Conservation (phyloP, 768 basidiomycete species). For the Suillus clintonianus region DNA sequence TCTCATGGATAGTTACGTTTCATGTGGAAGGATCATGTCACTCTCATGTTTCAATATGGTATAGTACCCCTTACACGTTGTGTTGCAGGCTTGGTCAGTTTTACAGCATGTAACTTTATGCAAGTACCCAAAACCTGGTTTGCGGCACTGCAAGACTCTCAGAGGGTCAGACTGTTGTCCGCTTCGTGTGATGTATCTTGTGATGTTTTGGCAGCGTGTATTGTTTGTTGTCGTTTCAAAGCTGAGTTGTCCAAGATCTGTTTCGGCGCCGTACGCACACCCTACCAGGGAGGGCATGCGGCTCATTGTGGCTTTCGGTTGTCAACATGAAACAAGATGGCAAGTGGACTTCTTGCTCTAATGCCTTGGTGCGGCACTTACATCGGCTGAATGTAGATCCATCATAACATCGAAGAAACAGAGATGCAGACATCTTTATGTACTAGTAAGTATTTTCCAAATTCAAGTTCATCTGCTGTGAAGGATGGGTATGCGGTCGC, state of each 20-base stretch:
- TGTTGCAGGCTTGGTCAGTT: too few relatives aligned
- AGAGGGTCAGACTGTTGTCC: too few relatives aligned
- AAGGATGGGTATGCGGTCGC: slow-evolving; percentile 48
- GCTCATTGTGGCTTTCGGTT: background rate
- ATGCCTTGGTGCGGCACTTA: background rate
- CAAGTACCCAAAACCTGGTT: background rate
- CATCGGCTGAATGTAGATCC: slow-evolving; percentile 43
- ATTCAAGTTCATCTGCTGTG: slow-evolving; percentile 50
- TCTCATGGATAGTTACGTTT: background rate
- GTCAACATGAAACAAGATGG: slow-evolving; percentile 61
- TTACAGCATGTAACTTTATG: background rate
- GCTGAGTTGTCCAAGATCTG: slow-evolving; percentile 56
- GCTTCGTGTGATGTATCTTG: slow-evolving; percentile 69
- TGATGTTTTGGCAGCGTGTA: slow-evolving; percentile 72
- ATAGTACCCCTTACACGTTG: background rate
- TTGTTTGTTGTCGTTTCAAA: slow-evolving; percentile 64
- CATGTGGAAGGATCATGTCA: background rate
- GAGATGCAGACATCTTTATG: slow-evolving; percentile 56
- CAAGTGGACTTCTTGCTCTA: slow-evolving; percentile 36
- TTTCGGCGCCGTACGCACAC: background rate
- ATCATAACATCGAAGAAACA: slow-evolving; percentile 52
- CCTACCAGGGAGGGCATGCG: background rate
- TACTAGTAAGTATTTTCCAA: slow-evolving; percentile 57
- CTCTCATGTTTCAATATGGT: background rate
- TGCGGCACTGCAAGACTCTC: too few relatives aligned